A percentile compares a stretch with the other conserved stretches of the same genome.
These are phyloP conservation scores for Candida ascalaphidarum DNA, from an alignment of 805 yeast genomes.

Conservation along the genomic window DNA sequence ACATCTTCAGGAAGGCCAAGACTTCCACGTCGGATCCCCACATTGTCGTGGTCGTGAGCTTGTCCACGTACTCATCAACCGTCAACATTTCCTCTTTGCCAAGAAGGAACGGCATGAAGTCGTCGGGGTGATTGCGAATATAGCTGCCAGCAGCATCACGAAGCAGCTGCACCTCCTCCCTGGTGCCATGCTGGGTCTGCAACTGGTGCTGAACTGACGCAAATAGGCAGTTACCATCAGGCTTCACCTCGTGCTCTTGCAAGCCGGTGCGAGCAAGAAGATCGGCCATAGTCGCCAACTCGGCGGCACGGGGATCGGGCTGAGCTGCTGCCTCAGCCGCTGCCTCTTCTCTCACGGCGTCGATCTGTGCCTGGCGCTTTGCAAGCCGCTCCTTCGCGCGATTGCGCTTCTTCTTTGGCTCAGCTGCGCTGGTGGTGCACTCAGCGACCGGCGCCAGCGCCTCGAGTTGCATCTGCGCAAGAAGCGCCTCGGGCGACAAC, in stretches of 20 bases:
- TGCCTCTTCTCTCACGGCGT: conserved; percentile 58
- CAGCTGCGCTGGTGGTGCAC: neutral
- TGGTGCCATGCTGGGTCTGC: conserved; percentile 35
- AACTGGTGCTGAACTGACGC: conserved; percentile 81
- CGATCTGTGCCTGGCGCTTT: conserved; percentile 62
- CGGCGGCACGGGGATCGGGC: conserved; percentile 66
- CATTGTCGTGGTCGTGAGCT: conserved; percentile 67
- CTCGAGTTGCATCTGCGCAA: conserved; percentile 15
- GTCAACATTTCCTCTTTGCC: conserved; percentile 70
- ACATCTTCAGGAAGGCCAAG: conserved; percentile 67
- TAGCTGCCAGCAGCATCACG: conserved; percentile 59
- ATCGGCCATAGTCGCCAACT: conserved; percentile 54
- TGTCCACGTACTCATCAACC: conserved; percentile 58
- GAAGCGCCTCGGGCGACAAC: conserved; percentile 56
- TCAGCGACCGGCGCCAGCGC: neutral
- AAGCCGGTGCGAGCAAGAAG: conserved; percentile 43
- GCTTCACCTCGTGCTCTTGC: conserved; percentile 60
- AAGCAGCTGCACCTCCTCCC: conserved; percentile 39
- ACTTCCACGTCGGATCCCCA: conserved; percentile 98
- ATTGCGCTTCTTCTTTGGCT: conserved; percentile 42
- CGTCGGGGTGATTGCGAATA: conserved; percentile 56
- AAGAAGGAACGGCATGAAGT: conserved; percentile 73
- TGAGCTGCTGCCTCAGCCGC: conserved; percentile 54
- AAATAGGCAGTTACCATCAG: conserved; percentile 94
- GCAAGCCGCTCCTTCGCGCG: conserved; percentile 82